These are phyloP conservation scores for Eimeria maxima DNA, from an alignment of 169 alveolate genomes.

Conservation along the genomic window DNA sequence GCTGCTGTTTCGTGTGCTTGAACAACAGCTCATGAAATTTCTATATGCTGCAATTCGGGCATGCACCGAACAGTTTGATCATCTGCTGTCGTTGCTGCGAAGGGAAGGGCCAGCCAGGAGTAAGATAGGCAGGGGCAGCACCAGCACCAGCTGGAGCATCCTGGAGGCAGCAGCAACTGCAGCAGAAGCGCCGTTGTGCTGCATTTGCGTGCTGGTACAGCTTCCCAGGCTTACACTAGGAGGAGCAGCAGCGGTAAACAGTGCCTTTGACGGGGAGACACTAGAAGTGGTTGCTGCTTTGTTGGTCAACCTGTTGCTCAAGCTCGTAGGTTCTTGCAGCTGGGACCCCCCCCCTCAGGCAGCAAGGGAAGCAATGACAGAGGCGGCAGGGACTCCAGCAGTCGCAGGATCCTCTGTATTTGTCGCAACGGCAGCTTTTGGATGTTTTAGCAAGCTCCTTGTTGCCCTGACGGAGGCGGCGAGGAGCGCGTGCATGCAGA, in stretches of 20 bases:
- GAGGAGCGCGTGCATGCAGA: slow-evolving; percentile 52
- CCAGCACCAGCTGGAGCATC: slow-evolving; percentile 31
- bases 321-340: not conserved
- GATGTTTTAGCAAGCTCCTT: slow-evolving; percentile 64
- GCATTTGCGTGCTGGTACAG: slow-evolving; percentile 67
- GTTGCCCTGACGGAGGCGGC: slow-evolving; percentile 72
- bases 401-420: not conserved
- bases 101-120: not conserved
- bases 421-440: slow-evolving; percentile 2
- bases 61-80: slow-evolving; percentile 8
- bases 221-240: slow-evolving; percentile 33
- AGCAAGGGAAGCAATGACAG: not conserved
- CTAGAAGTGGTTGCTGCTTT: slow-evolving; percentile 23
- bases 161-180: slow-evolving; percentile 66
- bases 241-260: not conserved
- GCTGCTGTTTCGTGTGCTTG: slow-evolving; percentile 28
- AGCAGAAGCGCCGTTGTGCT: slow-evolving; percentile 67
- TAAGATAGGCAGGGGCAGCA: not conserved
- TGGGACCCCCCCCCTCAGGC: not conserved
- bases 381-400: not conserved
- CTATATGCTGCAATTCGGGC: slow-evolving; percentile 40
- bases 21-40: slow-evolving; percentile 52
- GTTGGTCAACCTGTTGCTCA: slow-evolving; percentile 51
- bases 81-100: slow-evolving; percentile 14
- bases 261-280: not conserved